Evolutionary conservation across 1,284 basidiomycete species (phyloP).

Genomic region (Taiwanofungus camphoratus): DNA sequence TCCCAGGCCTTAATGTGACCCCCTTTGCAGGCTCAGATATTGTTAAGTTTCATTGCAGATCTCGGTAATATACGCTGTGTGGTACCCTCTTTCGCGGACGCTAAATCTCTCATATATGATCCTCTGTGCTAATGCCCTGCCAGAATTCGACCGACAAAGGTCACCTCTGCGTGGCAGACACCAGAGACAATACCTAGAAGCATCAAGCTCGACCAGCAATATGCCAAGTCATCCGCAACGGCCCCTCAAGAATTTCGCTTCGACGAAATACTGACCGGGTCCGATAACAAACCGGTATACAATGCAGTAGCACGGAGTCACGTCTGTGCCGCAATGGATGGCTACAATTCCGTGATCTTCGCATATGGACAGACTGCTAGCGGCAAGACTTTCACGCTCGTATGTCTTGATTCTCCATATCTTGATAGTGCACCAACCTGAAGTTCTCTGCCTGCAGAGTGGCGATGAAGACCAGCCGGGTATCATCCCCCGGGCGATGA

Average conservation of each 20-base stretch:
- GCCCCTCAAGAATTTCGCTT: conserved; percentile 56
- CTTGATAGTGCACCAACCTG: conserved; percentile 1
- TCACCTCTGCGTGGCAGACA: conserved; percentile 52
- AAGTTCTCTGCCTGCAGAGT: conserved; percentile 28
- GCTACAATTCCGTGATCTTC: conserved; percentile 93
- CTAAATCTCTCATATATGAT: too few relatives aligned
- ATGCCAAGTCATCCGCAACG: conserved; percentile 42
- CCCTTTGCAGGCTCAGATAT: too few relatives aligned
- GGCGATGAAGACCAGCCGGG: conserved; percentile 85
- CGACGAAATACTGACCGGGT: conserved; percentile 76
- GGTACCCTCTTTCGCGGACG: too few relatives aligned
- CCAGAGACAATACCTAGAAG: conserved; percentile 34
- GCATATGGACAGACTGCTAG: conserved; percentile 90
- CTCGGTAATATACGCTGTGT: too few relatives aligned
- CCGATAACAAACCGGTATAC: conserved; percentile 84
- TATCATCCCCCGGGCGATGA: conserved; percentile 91
- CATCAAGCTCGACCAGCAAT: conserved; percentile 54
- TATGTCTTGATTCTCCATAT: conserved; percentile 22
- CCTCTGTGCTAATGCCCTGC: not conserved
- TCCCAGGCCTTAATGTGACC: too few relatives aligned
- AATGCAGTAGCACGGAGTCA: conserved; percentile 80
- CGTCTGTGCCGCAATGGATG: conserved; percentile 91
- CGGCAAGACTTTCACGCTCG: conserved; percentile 91
- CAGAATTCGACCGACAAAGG: conserved; percentile 66
- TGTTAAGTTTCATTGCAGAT: too few relatives aligned